Percentiles rank a stretch among this genome's conserved stretches.
Conservation (phyloP, 2,329 filamentous ascomycete species). For the Tetracladium maxilliforme region DNA sequence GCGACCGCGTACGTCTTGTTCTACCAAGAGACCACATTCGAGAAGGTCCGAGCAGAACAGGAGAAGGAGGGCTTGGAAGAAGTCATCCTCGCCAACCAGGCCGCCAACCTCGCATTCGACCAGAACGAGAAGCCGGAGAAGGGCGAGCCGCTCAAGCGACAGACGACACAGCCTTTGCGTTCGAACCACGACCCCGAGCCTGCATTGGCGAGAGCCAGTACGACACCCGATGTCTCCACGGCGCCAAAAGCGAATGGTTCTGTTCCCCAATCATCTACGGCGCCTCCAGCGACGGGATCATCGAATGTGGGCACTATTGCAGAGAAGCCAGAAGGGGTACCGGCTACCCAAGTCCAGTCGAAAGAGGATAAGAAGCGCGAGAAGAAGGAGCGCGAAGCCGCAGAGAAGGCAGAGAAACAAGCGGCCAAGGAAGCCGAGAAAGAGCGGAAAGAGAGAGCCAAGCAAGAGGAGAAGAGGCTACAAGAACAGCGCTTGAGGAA, state of each 20-base stretch:
- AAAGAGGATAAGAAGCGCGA: constrained; percentile 51
- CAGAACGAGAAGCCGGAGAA: not conserved
- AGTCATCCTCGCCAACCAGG: constrained; percentile 42
- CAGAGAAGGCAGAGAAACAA: constrained; percentile 23
- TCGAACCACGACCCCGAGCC: too few relatives aligned
- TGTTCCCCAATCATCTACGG: too few relatives aligned
- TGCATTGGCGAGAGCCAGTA: too few relatives aligned
- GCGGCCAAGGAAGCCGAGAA: constrained; percentile 30
- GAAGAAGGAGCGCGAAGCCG: constrained; percentile 51
- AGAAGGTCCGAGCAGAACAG: constrained; percentile 60
- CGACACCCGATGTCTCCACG: too few relatives aligned
- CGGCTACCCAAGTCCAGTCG: too few relatives aligned
- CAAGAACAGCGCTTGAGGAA: constrained; percentile 13
- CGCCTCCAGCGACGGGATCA: too few relatives aligned
- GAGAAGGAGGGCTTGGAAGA: constrained; percentile 57
- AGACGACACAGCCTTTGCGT: constrained; percentile 5
- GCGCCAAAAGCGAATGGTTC: too few relatives aligned
- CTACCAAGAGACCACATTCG: constrained; percentile 78
- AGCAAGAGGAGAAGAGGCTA: constrained; percentile 26
- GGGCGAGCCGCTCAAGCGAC: constrained; percentile 7
- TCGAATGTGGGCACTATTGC: constrained; percentile 11
- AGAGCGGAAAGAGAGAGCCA: constrained; percentile 19
- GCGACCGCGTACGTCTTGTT: constrained; percentile 96
- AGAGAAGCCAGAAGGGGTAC: constrained; percentile 10
- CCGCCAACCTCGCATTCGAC: constrained; percentile 39